Percentiles rank a stretch among this genome's conserved stretches.
Conservation (phyloP, 1,284 basidiomycete species). For the Trichosporon faecale region DNA sequence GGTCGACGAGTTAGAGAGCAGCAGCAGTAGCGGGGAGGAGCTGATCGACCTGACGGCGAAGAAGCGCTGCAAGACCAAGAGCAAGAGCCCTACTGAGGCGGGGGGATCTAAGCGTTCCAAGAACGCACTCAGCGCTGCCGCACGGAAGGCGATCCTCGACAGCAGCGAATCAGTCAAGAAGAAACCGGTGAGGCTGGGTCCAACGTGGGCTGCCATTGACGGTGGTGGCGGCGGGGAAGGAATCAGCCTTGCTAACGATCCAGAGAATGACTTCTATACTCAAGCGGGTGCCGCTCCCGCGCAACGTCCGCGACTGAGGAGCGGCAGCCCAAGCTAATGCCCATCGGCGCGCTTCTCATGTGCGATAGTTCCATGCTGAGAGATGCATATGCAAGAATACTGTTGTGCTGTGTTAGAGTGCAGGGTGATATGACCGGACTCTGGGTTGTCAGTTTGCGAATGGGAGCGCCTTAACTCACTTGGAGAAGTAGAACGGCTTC, state of each 20-base stretch:
- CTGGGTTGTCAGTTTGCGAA: slow-evolving; percentile 19
- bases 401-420: slow-evolving; percentile 5
- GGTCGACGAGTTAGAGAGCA: background rate
- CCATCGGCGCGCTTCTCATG: background rate
- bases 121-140: background rate
- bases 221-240: background rate
- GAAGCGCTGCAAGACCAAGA: background rate
- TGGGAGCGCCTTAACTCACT: slow-evolving; percentile 46
- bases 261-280: background rate
- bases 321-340: background rate
- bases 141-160: background rate
- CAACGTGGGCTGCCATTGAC: background rate
- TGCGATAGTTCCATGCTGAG: background rate
- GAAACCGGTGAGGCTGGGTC: background rate
- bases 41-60: slow-evolving; percentile 16
- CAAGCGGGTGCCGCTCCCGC: background rate
- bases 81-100: background rate
- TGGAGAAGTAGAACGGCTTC: slow-evolving; percentile 88
- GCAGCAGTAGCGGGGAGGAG: slow-evolving; percentile 15
- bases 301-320: background rate
- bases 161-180: background rate
- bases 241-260: background rate
- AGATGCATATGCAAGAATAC: slow-evolving; percentile 3
- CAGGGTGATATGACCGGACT: slow-evolving; percentile 27
- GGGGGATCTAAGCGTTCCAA: background rate